A percentile compares a stretch with the other conserved stretches of the same genome.
These are phyloP conservation scores for Bothriochloa decipiens DNA, from an alignment of 176 grass and related monocot species.

Conservation along the genomic window DNA sequence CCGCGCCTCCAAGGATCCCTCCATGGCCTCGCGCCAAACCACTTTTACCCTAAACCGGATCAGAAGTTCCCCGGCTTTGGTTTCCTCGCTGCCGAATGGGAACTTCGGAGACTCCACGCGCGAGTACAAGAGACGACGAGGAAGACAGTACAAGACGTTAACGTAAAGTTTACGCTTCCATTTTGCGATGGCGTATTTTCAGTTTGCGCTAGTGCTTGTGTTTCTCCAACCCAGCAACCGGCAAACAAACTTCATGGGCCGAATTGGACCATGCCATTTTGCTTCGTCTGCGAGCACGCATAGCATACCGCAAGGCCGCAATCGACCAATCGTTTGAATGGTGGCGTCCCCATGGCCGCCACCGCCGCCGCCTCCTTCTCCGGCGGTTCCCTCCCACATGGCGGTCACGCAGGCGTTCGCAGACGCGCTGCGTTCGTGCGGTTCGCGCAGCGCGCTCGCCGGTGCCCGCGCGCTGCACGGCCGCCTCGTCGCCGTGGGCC, in stretches of 20 bases:
- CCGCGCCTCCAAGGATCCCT: constrained; percentile 68
- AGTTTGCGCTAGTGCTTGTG: background rate
- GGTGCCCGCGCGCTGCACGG: constrained; percentile 68
- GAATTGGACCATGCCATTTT: background rate
- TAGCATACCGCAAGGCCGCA: background rate
- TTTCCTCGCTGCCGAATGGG: background rate
- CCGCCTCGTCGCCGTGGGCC: constrained; percentile 71
- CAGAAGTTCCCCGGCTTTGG: background rate
- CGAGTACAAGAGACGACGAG: constrained; percentile 8
- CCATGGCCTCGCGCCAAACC: constrained; percentile 43
- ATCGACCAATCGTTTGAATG: constrained; percentile 69
- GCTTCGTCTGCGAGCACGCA: background rate
- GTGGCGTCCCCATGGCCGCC: constrained; percentile 71
- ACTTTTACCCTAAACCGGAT: constrained; percentile 36
- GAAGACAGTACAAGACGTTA: background rate
- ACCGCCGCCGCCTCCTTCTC: constrained; percentile 33
- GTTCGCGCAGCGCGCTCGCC: constrained; percentile 40
- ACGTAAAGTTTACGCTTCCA: background rate
- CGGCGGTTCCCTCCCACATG: constrained; percentile 58
- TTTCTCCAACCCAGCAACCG: background rate
- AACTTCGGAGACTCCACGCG: constrained; percentile 21
- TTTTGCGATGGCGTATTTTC: background rate
- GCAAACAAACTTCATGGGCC: background rate
- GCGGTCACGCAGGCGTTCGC: constrained; percentile 73
- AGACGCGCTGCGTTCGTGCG: constrained; percentile 59